A percentile compares a stretch with the other conserved stretches of the same genome.
Conservation (phyloP, 2,329 filamentous ascomycete genomes). For the Diaporthe capsici region DNA sequence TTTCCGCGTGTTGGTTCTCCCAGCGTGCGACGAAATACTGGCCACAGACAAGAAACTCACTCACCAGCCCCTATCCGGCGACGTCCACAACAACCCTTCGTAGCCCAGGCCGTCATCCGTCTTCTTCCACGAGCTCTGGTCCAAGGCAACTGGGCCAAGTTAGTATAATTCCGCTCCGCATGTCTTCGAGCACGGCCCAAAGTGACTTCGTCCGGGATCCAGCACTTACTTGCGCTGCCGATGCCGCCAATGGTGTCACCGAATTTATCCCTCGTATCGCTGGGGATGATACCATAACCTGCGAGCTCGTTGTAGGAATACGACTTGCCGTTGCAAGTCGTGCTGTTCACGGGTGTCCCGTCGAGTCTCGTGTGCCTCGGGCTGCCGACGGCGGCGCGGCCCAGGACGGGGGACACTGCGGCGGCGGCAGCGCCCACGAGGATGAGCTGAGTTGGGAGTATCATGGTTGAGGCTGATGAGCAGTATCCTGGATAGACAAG, state of each 20-base stretch:
- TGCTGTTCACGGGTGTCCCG: constrained; percentile 45
- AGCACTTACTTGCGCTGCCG: constrained; percentile 53
- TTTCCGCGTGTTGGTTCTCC: too few species aligned
- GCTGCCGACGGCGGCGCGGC: neutral
- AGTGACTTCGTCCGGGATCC: neutral
- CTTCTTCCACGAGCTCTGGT: constrained; percentile 65
- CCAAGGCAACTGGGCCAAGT: neutral
- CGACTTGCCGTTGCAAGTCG: constrained; percentile 69
- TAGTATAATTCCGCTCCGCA: neutral
- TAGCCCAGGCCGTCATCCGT: constrained; percentile 63
- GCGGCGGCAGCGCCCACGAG: neutral
- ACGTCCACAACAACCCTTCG: constrained; percentile 71
- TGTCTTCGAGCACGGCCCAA: neutral
- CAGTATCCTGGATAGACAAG: neutral
- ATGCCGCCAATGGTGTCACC: constrained; percentile 79
- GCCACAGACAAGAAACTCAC: constrained; percentile 49
- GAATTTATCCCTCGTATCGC: constrained; percentile 73
- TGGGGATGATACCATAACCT: constrained; percentile 74
- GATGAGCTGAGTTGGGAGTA: neutral
- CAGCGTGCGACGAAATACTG: neutral
- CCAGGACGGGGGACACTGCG: neutral
- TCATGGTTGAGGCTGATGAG: neutral
- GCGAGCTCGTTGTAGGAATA: constrained; percentile 78
- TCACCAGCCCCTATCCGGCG: constrained; percentile 77
- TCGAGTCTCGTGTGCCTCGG: neutral